phyloP scores from a whole-genome alignment of 345 rosid genomes.

The Passiflora organensis region DNA sequence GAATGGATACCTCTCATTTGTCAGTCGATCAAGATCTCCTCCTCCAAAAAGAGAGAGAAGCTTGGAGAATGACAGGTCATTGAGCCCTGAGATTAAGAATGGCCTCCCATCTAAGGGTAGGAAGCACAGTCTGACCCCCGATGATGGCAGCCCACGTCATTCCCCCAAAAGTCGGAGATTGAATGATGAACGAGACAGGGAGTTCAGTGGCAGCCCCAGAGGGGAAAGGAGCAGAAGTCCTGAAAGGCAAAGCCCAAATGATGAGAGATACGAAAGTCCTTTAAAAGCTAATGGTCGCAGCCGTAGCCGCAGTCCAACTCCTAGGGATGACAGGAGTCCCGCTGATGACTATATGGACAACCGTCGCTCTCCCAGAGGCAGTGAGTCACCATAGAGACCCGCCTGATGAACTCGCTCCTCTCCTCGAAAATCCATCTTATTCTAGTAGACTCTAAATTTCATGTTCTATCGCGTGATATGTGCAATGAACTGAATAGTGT shows the following conservation, averaged over 20 bases:
- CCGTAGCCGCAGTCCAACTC: slow-evolving; percentile 42
- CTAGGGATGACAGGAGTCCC: slow-evolving; percentile 43
- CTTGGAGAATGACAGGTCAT: slow-evolving; percentile 32
- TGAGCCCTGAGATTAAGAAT: slow-evolving; percentile 26
- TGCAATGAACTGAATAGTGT: too few species aligned
- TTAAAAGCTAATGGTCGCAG: slow-evolving; percentile 48
- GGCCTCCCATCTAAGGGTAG: slow-evolving; percentile 42
- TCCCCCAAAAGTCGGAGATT: slow-evolving; percentile 21
- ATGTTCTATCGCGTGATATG: not conserved
- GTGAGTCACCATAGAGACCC: slow-evolving; percentile 20
- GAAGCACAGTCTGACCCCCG: slow-evolving; percentile 52
- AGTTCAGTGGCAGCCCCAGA: slow-evolving; percentile 23
- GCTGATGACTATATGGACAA: slow-evolving; percentile 36
- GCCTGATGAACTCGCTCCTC: too few species aligned
- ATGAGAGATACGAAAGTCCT: slow-evolving; percentile 44
- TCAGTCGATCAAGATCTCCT: slow-evolving; percentile 65
- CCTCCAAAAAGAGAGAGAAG: slow-evolving; percentile 59
- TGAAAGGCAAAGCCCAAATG: slow-evolving; percentile 28
- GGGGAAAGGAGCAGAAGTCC: slow-evolving; percentile 53
- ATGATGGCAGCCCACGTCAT: slow-evolving; percentile 29
- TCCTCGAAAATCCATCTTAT: not conserved
- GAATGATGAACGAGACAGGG: slow-evolving; percentile 22
- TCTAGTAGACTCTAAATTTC: not conserved
- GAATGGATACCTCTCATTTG: not conserved
- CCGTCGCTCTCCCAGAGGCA: slow-evolving; percentile 19